A percentile compares a stretch with the other conserved stretches of the same genome.
phyloP scores from a whole-genome alignment of 805 yeast species.

The Phaffomyces opuntiae region DNA sequence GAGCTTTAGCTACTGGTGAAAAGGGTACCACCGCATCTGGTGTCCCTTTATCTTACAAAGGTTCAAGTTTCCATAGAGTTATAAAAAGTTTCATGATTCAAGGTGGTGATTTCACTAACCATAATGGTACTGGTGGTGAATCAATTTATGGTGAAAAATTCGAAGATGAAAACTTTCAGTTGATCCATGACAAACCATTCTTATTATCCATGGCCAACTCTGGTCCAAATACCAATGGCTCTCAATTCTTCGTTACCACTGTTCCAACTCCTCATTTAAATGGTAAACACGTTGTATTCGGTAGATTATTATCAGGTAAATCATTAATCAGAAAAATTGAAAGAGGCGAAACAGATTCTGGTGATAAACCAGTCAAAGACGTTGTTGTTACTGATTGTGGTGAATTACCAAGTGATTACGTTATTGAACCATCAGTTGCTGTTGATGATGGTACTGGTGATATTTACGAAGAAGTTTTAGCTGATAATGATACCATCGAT shows the following conservation, averaged over 20 bases:
- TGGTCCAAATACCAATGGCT: slow-evolving; percentile 93
- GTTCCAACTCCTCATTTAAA: slow-evolving; percentile 91
- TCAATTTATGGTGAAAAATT: slow-evolving; percentile 81
- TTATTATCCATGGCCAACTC: slow-evolving; percentile 95
- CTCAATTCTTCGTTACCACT: slow-evolving; percentile 92
- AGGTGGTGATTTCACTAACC: slow-evolving; percentile 78
- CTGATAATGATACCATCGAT: slow-evolving; percentile 66
- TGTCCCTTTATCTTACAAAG: slow-evolving; percentile 65
- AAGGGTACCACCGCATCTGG: slow-evolving; percentile 60
- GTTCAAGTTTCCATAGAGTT: slow-evolving; percentile 88
- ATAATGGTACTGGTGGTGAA: slow-evolving; percentile 67
- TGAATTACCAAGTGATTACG: slow-evolving; percentile 54
- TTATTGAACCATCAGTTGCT: slow-evolving; percentile 35
- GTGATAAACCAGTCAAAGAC: slow-evolving; percentile 65
- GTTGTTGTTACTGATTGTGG: slow-evolving; percentile 79
- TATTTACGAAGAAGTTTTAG: slow-evolving; percentile 64
- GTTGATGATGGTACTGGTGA: slow-evolving; percentile 82
- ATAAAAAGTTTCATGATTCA: slow-evolving; percentile 88
- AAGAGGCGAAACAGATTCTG: slow-evolving; percentile 51
- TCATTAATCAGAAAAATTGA: slow-evolving; percentile 76
- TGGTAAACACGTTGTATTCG: slow-evolving; percentile 95
- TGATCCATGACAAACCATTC: slow-evolving; percentile 77
- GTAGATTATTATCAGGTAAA: slow-evolving; percentile 79
- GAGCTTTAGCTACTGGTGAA: slow-evolving; percentile 86
- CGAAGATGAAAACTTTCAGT: slow-evolving; percentile 82